Base-by-base conservation (phyloP, 495 filamentous ascomycete genomes). In the Aspergillus wentii region DNA sequence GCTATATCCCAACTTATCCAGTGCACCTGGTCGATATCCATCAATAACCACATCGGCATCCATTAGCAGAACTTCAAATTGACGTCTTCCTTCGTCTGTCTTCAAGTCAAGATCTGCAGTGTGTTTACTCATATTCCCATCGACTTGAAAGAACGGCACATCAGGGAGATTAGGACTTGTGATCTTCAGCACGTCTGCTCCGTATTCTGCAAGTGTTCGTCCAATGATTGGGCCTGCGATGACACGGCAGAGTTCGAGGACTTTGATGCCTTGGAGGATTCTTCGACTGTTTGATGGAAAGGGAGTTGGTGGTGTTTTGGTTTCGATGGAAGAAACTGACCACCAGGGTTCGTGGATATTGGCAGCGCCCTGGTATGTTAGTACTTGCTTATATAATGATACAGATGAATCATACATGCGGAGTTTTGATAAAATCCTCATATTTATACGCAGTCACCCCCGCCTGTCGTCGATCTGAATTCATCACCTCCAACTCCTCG, bases 111-210 rank as follows among this genome's bases (percentile, higher is more conserved):
- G 48, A 18, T 51, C 42, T 5, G 43, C 35, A 26, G 48, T 43
- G 21, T 52, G 46, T 51, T 81, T 82, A 25, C 78, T 75, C 25
- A 71, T 66, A 55, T 83, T 82, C 49, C 73, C 72, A 40, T 81
- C 76, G 17, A 81, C 71, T 57, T 80, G 78, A 58, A 80, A 81
- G 61, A 80, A 79, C 1, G 79, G 76, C 11, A 82, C 77, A 39
- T 82, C 79, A 8, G 70, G 69, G 16, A 80, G 57, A 16, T 64
- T 54, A 0, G 73, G 64, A 8, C 66, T 71, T 4, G 77, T 80
- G 33, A 82, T 57, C 46, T 79, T 80, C 41, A 79, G 52, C 20
- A 78, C 65, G 31, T 62, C 54, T 30, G 75, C 75, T 25, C 74
- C 75, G 53, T 78, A 72, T n/a, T 74, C 74, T 7, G 69, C 75